Percentiles rank a stretch among this genome's conserved stretches.
Evolutionary conservation across 768 basidiomycete species (phyloP).

Genomic region (Serendipita sp.): DNA sequence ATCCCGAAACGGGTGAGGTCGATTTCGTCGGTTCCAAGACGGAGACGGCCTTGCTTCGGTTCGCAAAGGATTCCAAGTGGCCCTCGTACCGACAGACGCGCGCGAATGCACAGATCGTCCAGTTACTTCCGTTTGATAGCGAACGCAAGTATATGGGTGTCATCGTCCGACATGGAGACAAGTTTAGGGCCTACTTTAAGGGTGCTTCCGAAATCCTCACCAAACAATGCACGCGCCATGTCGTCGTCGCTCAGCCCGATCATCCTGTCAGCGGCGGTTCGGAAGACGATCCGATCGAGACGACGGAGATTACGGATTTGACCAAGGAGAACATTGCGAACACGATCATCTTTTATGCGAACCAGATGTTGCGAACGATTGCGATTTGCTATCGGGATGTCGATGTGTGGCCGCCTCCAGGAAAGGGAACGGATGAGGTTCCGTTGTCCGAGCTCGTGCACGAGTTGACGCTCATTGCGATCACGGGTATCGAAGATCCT

Average conservation of each 20-base stretch:
- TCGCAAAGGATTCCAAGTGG: conserved; percentile 74
- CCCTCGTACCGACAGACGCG: conserved; percentile 49
- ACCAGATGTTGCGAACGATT: conserved; percentile 87
- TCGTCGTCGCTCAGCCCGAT: conserved; percentile 39
- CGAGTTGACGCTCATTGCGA: conserved; percentile 71
- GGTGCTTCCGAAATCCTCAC: conserved; percentile 90
- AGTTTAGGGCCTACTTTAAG: conserved; percentile 66
- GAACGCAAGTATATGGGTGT: conserved; percentile 92
- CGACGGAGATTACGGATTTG: conserved; percentile 43
- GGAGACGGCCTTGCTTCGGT: conserved; percentile 76
- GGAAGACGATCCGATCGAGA: conserved; percentile 30
- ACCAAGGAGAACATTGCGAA: conserved; percentile 70
- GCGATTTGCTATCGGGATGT: conserved; percentile 89
- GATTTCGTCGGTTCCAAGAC: conserved; percentile 88
- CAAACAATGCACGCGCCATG: conserved; percentile 54
- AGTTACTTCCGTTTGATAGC: conserved; percentile 89
- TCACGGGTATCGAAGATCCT: conserved; percentile 94
- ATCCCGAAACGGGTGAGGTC: conserved; percentile 39
- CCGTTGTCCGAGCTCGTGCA: conserved; percentile 50
- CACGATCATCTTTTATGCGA: conserved; percentile 96
- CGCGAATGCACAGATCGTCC: conserved; percentile 36
- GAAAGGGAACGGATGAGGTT: conserved; percentile 27
- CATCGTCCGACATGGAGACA: conserved; percentile 45
- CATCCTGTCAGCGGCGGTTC: conserved; percentile 14
- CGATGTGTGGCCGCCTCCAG: conserved; percentile 63